Percentiles rank a stretch among this genome's conserved stretches.
These are phyloP conservation scores for Aureobasidium sp. DNA, from an alignment of 2,329 filamentous ascomycete species.

Conservation along the genomic window DNA sequence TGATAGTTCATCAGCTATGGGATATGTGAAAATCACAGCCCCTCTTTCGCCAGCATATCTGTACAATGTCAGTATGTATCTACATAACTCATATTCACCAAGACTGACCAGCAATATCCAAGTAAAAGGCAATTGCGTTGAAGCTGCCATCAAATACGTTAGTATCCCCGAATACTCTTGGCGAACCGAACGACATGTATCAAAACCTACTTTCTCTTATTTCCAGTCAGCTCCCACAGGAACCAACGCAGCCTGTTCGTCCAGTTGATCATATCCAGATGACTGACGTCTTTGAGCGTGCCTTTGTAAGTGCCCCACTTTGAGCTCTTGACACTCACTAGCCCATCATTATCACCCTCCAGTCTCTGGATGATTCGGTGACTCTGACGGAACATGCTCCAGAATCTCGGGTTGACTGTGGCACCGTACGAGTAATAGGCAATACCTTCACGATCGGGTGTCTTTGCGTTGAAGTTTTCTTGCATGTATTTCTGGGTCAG, in stretches of 20 bases:
- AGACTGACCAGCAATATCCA: conserved; percentile 56
- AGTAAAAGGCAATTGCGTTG: conserved; percentile 57
- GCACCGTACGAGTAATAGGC: conserved; percentile 60
- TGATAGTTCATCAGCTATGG: too few relatives aligned
- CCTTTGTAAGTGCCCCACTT: conserved; percentile 58
- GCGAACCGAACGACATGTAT: too few relatives aligned
- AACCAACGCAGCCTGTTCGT: conserved; percentile 55
- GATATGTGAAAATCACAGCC: not conserved
- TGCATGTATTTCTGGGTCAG: conserved; percentile 53
- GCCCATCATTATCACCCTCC: conserved; percentile 56
- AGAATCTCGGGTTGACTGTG: conserved; percentile 47
- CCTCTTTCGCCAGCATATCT: conserved; percentile 37
- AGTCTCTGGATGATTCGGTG: conserved; percentile 47
- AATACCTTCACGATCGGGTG: conserved; percentile 48
- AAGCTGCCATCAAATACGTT: conserved; percentile 38
- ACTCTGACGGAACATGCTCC: conserved; percentile 51
- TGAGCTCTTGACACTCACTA: conserved; percentile 57
- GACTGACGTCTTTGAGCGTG: conserved; percentile 56
- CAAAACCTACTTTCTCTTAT: conserved; percentile 44
- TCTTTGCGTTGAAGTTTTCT: conserved; percentile 52
- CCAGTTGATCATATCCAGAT: conserved; percentile 62
- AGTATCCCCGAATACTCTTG: conserved; percentile 8
- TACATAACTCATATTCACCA: not conserved
- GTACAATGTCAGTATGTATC: conserved; percentile 24
- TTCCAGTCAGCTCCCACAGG: conserved; percentile 50